A percentile compares a stretch with the other conserved stretches of the same genome.
These are phyloP conservation scores for Inonotus obliquus DNA, from an alignment of 1,284 basidiomycete genomes.

Conservation along the genomic window DNA sequence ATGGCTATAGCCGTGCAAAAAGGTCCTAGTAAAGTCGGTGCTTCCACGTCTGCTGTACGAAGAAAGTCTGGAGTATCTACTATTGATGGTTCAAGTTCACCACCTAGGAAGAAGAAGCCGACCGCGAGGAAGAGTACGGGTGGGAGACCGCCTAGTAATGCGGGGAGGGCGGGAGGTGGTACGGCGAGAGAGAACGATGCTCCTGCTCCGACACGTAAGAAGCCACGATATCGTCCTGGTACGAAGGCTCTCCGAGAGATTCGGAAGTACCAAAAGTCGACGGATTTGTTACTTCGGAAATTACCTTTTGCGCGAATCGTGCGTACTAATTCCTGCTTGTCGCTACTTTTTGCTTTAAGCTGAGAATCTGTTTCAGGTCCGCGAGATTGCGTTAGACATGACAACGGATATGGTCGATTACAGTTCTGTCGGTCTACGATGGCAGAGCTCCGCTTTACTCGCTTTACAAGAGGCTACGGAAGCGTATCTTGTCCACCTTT, in stretches of 20 bases:
- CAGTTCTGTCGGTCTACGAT: constrained; percentile 64
- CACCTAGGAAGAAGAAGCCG: constrained; percentile 43
- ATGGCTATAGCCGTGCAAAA: constrained; percentile 16
- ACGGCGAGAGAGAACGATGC: not conserved
- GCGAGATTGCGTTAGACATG: constrained; percentile 88
- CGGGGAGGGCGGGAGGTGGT: constrained; percentile 16
- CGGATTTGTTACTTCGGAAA: constrained; percentile 82
- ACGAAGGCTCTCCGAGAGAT: constrained; percentile 90
- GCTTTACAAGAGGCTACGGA: constrained; percentile 95
- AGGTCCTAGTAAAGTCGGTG: constrained; percentile 3
- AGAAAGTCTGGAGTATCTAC: constrained; percentile 32
- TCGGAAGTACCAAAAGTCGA: constrained; percentile 89
- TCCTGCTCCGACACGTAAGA: constrained; percentile 35
- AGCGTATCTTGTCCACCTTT: constrained; percentile 89
- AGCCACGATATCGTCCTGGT: constrained; percentile 75
- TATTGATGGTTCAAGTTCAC: constrained; percentile 38
- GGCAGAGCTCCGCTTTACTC: constrained; percentile 88
- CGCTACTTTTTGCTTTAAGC: constrained; percentile 8
- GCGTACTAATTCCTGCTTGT: constrained; percentile 29
- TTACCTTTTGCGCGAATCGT: constrained; percentile 91
- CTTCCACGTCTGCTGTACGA: constrained; percentile 22
- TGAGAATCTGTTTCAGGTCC: constrained; percentile 53
- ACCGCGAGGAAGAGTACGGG: constrained; percentile 78
- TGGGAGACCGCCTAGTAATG: constrained; percentile 39
- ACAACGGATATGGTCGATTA: constrained; percentile 67